These are phyloP conservation scores for Coemansia sp. DNA, from an alignment of 192 early-diverging fungal genomes.

Conservation along the genomic window DNA sequence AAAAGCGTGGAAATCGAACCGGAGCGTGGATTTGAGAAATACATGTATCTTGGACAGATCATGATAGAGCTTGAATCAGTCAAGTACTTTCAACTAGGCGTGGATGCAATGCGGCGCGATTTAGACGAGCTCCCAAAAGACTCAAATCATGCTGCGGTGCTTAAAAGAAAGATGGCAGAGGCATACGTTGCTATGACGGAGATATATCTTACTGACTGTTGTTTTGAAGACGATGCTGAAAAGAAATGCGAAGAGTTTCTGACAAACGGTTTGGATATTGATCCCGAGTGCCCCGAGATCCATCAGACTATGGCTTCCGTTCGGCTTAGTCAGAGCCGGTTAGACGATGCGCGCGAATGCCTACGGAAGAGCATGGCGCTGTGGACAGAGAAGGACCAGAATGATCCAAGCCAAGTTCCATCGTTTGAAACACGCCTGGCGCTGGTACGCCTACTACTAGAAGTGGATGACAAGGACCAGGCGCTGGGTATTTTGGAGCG, in stretches of 20 bases:
- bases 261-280: conserved; percentile 64
- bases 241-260: conserved; percentile 75
- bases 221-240: conserved; percentile 91
- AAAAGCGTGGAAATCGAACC: conserved; percentile 64
- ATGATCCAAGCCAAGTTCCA: conserved; percentile 57
- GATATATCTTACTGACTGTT: conserved; percentile 97
- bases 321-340: conserved; percentile 77
- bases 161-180: conserved; percentile 71
- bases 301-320: conserved; percentile 90
- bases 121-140: conserved; percentile 32
- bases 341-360: conserved; percentile 73
- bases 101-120: conserved; percentile 65
- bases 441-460: conserved; percentile 81
- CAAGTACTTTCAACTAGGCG: conserved; percentile 69
- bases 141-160: conserved; percentile 36
- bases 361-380: conserved; percentile 68
- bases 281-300: conserved; percentile 77
- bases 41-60: conserved; percentile 86
- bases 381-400: conserved; percentile 65
- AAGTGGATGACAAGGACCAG: conserved; percentile 74
- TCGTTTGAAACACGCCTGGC: conserved; percentile 82
- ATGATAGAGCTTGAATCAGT: conserved; percentile 67
- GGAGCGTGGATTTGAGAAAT: conserved; percentile 70
- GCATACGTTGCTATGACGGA: conserved; percentile 95
- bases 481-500: conserved; percentile 79